A percentile compares a stretch with the other conserved stretches of the same genome.
Evolutionary conservation across 441 rosid genomes (phyloP).

Genomic region (Gossypium schwendimanii): DNA sequence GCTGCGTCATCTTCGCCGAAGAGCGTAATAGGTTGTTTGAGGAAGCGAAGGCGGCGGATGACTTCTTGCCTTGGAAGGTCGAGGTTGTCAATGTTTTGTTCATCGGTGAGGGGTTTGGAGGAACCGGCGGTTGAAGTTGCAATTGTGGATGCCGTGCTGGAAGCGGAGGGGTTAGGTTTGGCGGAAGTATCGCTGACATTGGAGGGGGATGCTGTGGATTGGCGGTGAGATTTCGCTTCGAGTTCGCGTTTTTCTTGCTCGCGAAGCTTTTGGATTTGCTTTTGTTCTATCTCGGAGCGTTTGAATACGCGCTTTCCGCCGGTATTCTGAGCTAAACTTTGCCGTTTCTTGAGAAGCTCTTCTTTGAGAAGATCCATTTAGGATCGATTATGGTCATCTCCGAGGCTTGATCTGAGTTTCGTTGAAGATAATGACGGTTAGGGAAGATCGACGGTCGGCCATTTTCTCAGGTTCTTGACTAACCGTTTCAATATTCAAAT

Average conservation of each 20-base stretch:
- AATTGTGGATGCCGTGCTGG: conserved; percentile 18
- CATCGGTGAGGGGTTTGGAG: conserved; percentile 47
- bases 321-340: conserved; percentile 42
- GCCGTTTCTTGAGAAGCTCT: conserved; percentile 54
- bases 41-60: conserved; percentile 56
- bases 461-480: not conserved
- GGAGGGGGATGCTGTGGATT: conserved; percentile 22
- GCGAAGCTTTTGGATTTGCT: conserved; percentile 54
- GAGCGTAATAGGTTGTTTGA: conserved; percentile 60
- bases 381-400: conserved; percentile 19
- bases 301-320: conserved; percentile 56
- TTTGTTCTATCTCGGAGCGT: conserved; percentile 63
- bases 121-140: conserved; percentile 23
- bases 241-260: conserved; percentile 55
- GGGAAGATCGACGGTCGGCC: not conserved
- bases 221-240: conserved; percentile 52
- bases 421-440: not conserved
- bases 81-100: conserved; percentile 58
- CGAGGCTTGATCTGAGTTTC: not conserved
- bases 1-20: conserved; percentile 63
- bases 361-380: conserved; percentile 55
- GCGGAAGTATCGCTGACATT: conserved; percentile 11
- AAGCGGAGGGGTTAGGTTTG: conserved; percentile 15
- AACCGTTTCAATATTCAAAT: not conserved
- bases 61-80: conserved; percentile 59